phyloP scores from a whole-genome alignment of 441 rosid genomes.

The Croton setiger region DNA sequence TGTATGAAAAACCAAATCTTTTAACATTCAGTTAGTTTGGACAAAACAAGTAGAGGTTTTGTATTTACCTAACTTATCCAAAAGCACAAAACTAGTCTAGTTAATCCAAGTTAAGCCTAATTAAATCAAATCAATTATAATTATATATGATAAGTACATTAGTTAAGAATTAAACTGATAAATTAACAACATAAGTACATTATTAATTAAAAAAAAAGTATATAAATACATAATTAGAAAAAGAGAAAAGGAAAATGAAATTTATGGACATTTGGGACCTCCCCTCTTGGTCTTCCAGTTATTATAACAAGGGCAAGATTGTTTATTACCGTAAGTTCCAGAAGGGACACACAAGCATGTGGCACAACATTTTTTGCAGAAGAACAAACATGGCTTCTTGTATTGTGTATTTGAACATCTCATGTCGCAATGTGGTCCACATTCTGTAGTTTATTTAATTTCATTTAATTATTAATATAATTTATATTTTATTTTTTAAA shows the following conservation, averaged over 20 bases:
- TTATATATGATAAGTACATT: too few species aligned
- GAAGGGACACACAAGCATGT: conserved; percentile 47
- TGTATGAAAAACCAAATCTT: too few species aligned
- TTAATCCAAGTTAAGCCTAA: too few species aligned
- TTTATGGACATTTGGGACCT: conserved; percentile 49
- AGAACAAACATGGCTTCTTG: conserved; percentile 61
- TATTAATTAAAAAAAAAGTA: too few species aligned
- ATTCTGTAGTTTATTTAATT: conserved; percentile 34
- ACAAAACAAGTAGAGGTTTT: too few species aligned
- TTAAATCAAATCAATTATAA: too few species aligned
- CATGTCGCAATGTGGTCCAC: conserved; percentile 42
- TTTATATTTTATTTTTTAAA: neutral
- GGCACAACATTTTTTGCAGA: conserved; percentile 46
- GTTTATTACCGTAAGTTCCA: conserved; percentile 47
- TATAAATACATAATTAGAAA: neutral
- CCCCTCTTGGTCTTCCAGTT: conserved; percentile 55
- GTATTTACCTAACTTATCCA: too few species aligned
- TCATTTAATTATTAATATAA: neutral
- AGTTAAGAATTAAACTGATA: too few species aligned
- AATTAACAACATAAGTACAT: too few species aligned
- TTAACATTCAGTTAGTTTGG: too few species aligned
- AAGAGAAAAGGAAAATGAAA: neutral
- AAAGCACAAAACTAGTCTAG: too few species aligned
- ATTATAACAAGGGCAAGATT: conserved; percentile 47
- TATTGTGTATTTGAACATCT: conserved; percentile 68